phyloP scores from a whole-genome alignment of 371 early-diverging fungal species.

The Mucor saturninus region DNA sequence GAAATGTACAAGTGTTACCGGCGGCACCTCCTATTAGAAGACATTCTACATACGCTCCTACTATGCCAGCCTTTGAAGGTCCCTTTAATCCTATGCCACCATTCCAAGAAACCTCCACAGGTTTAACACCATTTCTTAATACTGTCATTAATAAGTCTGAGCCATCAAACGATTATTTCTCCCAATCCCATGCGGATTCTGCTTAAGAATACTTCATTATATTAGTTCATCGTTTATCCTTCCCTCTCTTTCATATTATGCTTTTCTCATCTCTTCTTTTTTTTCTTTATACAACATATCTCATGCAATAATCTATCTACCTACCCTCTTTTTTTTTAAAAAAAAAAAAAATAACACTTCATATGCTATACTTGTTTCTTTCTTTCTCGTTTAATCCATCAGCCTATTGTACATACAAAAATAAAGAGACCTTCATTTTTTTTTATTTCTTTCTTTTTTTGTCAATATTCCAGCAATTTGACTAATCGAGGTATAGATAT shows the following conservation, averaged over 20 bases:
- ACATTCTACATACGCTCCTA: conserved; percentile 3
- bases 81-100: conserved; percentile 7
- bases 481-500: no score
- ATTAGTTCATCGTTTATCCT: not conserved
- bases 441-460: no score
- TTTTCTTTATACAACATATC: not conserved
- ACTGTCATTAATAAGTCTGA: conserved; percentile 28
- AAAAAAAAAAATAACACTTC: no score
- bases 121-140: conserved; percentile 33
- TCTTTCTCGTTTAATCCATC: not conserved
- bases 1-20: not conserved
- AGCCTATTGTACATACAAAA: not conserved
- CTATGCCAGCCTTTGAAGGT: conserved; percentile 2
- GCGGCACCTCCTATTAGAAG: conserved; percentile 7
- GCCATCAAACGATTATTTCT: conserved; percentile 21
- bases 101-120: conserved; percentile 23
- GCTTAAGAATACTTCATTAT: not conserved
- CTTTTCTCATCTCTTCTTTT: not conserved
- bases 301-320: not conserved
- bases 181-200: conserved; percentile 9
- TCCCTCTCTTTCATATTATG: conserved; percentile 2
- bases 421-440: not conserved
- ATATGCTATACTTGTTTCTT: not conserved
- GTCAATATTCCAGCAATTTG: no score
- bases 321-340: not conserved